Conservation (phyloP, 331 rosid species). For the Rosa hybrid region DNA sequence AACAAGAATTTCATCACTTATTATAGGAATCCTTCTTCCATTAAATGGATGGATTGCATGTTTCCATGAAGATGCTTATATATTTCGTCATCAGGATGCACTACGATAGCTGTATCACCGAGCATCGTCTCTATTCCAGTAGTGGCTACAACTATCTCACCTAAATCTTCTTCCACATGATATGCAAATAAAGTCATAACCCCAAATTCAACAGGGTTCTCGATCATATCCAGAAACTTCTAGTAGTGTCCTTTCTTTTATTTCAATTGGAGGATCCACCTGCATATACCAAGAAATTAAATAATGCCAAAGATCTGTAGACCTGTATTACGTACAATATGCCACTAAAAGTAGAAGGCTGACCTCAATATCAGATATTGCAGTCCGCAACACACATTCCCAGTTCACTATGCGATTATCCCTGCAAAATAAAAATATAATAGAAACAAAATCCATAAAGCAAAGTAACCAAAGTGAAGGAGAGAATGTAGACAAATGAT, state of each 20-base stretch:
- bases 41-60: conserved; percentile 82
- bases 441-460: background rate
- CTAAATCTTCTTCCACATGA: conserved; percentile 69
- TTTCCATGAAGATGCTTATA: conserved; percentile 79
- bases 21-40: conserved; percentile 73
- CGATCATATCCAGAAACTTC: conserved; percentile 76
- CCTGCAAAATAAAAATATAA: conserved; percentile 40
- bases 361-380: conserved; percentile 96
- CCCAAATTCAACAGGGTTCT: conserved; percentile 76
- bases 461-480: no score
- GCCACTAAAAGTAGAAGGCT: conserved; percentile 18
- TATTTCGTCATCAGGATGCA: conserved; percentile 74
- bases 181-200: conserved; percentile 81
- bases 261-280: conserved; percentile 73
- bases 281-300: conserved; percentile 31
- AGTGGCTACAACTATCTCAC: conserved; percentile 93
- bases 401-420: conserved; percentile 87
- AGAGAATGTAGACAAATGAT: no score
- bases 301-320: conserved; percentile 13
- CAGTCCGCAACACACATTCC: conserved; percentile 88
- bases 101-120: conserved; percentile 89
- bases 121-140: conserved; percentile 95
- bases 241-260: conserved; percentile 64
- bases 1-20: conserved; percentile 84
- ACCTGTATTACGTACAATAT: background rate